Conservation (phyloP, 2,329 filamentous ascomycete genomes). For the Pleurostoma richardsiae region DNA sequence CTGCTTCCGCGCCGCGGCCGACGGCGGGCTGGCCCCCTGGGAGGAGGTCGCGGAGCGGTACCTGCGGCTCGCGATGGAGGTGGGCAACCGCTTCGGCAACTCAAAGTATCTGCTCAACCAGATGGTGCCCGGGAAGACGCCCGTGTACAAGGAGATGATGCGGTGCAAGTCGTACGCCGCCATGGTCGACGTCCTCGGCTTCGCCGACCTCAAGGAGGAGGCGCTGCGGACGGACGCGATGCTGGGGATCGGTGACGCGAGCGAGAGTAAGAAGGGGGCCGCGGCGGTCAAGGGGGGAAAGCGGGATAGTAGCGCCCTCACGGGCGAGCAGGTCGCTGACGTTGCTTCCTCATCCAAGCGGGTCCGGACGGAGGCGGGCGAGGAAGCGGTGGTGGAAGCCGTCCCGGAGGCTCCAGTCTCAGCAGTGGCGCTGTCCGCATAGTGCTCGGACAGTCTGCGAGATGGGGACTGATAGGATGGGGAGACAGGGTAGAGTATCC, state of each 20-base stretch:
- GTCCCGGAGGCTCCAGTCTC: constrained; percentile 1
- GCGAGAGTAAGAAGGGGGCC: constrained; percentile 15
- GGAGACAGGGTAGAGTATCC: not conserved
- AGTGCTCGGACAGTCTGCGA: not conserved
- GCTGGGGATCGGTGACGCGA: constrained; percentile 53
- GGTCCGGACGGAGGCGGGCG: not conserved
- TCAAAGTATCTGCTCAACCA: constrained; percentile 88
- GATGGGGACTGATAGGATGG: not conserved
- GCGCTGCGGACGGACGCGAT: constrained; percentile 63
- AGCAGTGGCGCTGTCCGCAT: constrained; percentile 6
- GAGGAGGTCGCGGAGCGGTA: constrained; percentile 72
- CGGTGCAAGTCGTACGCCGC: constrained; percentile 66
- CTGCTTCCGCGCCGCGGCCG: constrained; percentile 66
- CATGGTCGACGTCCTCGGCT: constrained; percentile 59
- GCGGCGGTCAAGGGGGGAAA: constrained; percentile 1
- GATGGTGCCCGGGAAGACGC: constrained; percentile 76
- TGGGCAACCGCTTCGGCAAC: constrained; percentile 85
- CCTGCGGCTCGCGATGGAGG: constrained; percentile 64
- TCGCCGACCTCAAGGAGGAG: constrained; percentile 56
- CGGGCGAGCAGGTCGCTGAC: not conserved
- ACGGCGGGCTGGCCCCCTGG: constrained; percentile 73
- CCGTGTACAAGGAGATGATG: constrained; percentile 57
- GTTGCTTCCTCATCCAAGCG: constrained; percentile 3
- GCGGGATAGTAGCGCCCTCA: constrained; percentile 1
- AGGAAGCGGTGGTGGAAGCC: not conserved